Percentiles rank a stretch among this genome's conserved stretches.
These are phyloP conservation scores for Adenanthera pavonina DNA, from an alignment of 306 rosid genomes.

Conservation along the genomic window DNA sequence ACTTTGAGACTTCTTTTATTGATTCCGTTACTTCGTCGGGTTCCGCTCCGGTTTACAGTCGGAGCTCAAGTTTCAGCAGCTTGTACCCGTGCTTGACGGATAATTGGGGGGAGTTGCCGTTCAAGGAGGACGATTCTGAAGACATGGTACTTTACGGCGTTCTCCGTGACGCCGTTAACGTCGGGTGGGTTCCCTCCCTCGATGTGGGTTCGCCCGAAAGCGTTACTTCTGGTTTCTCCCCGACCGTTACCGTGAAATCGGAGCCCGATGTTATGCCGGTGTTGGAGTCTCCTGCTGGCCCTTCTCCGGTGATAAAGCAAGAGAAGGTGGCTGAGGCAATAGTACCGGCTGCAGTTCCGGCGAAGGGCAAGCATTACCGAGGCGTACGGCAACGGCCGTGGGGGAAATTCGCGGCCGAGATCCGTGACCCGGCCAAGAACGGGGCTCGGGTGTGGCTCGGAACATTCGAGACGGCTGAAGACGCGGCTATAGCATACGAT, in stretches of 20 bases:
- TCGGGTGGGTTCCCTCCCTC: constrained; percentile 87
- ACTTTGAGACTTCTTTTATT: constrained; percentile 45
- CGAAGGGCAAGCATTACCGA: constrained; percentile 88
- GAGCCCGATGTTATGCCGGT: constrained; percentile 54
- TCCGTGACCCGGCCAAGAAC: constrained; percentile 93
- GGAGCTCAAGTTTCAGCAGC: constrained; percentile 75
- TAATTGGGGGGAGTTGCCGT: constrained; percentile 83
- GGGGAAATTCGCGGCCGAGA: constrained; percentile 99
- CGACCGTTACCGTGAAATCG: constrained; percentile 43
- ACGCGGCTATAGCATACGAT: constrained; percentile 93
- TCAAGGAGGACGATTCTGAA: constrained; percentile 84
- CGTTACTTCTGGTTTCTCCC: constrained; percentile 15
- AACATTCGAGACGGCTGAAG: constrained; percentile 93
- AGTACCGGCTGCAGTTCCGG: constrained; percentile 48
- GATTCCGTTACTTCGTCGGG: constrained; percentile 38
- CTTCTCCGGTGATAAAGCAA: background rate
- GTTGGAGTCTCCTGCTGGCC: background rate
- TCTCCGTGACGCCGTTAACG: constrained; percentile 73
- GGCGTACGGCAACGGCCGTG: constrained; percentile 95
- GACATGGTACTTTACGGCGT: constrained; percentile 87
- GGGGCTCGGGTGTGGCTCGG: constrained; percentile 99
- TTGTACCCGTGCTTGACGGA: constrained; percentile 72
- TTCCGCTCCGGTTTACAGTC: constrained; percentile 47
- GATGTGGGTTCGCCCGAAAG: constrained; percentile 42
- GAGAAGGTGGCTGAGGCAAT: background rate